Base-by-base conservation (phyloP, 371 early-diverging fungal genomes). In the Dichotomocladium elegans region DNA sequence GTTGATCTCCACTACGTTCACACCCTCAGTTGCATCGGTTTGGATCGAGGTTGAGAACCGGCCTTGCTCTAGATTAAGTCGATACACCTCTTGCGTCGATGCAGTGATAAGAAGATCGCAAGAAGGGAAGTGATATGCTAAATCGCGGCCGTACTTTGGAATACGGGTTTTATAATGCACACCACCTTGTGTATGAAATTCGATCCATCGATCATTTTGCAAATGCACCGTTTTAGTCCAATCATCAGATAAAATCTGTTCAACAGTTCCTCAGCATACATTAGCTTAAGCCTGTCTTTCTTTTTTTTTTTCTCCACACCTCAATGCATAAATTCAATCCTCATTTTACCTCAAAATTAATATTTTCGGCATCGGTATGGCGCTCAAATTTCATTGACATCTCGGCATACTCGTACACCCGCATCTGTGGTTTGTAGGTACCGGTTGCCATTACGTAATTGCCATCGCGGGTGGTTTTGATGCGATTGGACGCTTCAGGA, bases 331-430 rank as follows among this genome's bases (percentile, higher is more conserved):
- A 35, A 31, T 43, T 14, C 42, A 31, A 50, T 43, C 21, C 19
- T 14, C 21, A 4, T 35, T 50, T 51, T 74, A 83, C 88, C 68
- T 79, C 80, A 68, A 96, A 95, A 48, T 89, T 83, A 21, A 98
- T 82, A 61, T 94, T 94, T 64, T 99, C 99, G 8, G 86, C 68
- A 56, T 98, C 94, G 0, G 93, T 89, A 72, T 99, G 97, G 41
- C 99, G 88, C 58, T 99, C 98, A 66, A 99, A 94, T 79, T 99
- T 98, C 88, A 97, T 88, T 3, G 96, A 84, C 77, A 95, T 82
- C 60, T 98, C 91, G 3, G 86, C 66, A 55, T 91, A 90, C 47
- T 99, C 99, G 60, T 79, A 99, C 0, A 96, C 94, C 50, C 96
- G 86, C 64, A 99, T 89, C 63, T 95, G 96, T 15, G 99, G 99